Evolutionary conservation across 2,329 filamentous ascomycete genomes (phyloP), one percentile per base, ranked within the genome.

Genomic region (Aplosporella prunicola): DNA sequence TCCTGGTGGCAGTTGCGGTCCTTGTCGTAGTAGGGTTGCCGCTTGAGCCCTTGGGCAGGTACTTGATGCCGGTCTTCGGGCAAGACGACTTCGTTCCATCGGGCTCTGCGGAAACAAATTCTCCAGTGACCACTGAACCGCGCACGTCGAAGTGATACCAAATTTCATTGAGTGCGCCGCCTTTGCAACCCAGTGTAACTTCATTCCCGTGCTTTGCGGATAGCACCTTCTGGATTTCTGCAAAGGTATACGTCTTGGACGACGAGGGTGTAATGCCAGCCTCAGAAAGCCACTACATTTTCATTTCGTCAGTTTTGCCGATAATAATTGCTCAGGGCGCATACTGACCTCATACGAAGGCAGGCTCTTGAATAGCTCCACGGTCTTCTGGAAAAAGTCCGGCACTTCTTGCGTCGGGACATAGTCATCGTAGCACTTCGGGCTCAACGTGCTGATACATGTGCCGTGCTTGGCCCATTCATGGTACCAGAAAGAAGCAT

Each of bases 381-480:
- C 77, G 2, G 78, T 67, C 41, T 69, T 72, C 49, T 78, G 64
- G 60, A 85, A 84, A 61, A 74, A 86, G 52, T 81, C 78, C 9
- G 74, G 69, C 1, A 78, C 76, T 50, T 85, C 82, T 43, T 80
- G 67, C 9, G 71, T 72, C 0, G 70, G 57, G 39, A 66, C 58
- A 49, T 72, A 71, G 39, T 69, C 60, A 24, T 63, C 62, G 61
- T 83, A 84, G 66, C 80, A 84, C 14, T 61, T 51, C 0, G 78
- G 71, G 2, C 77, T 61, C 30, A 84, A 70, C 0, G 80, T 84
- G 52, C 74, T 78, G 50, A 84, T 76, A 60, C 80, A 84, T 9
- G 79, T 82, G 20, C 82, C 80, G 55, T 84, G 79, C 56, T 81
- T 82, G 55, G 69, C 67, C 72, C 77, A 84, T 52, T 84, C 80